Evolutionary conservation across 2,329 filamentous ascomycete genomes (phyloP), one percentile per base, ranked within the genome.

Genomic region (Colletotrichum abscissum): DNA sequence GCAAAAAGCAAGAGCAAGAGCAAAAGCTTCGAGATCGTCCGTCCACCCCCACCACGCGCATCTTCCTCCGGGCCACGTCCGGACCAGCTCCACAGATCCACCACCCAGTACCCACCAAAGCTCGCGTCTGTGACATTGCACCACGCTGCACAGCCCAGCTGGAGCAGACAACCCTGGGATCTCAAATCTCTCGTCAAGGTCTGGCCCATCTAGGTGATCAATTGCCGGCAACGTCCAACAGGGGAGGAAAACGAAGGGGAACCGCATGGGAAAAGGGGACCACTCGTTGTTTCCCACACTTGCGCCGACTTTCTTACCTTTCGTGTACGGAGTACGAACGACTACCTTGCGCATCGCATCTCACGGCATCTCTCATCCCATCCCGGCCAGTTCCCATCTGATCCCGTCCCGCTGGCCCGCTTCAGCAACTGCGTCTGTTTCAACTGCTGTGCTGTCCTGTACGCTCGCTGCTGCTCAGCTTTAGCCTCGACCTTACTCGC

Each of bases 41-140:
- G 28, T 14, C 30, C 69, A 28, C 52, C 28, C 19, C 30, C 64
- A 28, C 62, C n/a, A 30, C 14, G 16, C 22, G 9, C 56, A 14
- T 60, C 33, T 33, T 22, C 7, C 22, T 56, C 52, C 42, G 42
- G 42, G 42, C 42, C 28, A 60, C 52, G 33, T 49, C 66, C 70
- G 42, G 60, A 19, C 42, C 46, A 70, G 67, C 60, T 73, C 67
- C 67, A 70, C 60, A 56, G 59, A 65, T 65, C 67, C 70, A 70
- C 67, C 60, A 49, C 30, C 35, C 26, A 57, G 55, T 28, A 30
- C 19, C 59, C 59, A 49, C 68, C 56, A 52, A 49, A 63, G 57
- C 69, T 63, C 42, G 11, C 28, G 33, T 28, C 62, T 64, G 62
- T 49, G 54, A 64, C 49, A 55, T 49, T 69, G 60, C 67, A 65